Conservation (phyloP, 345 rosid species). For the rapeseed (Brassica napus) region Da-Ae NC_063451.1:52001-52500, state of each 20-base stretch:
- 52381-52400: slow-evolving; percentile 55
- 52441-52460: slow-evolving; percentile 46
- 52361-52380: slow-evolving; percentile 69
- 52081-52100: too few species aligned
- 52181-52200: slow-evolving; percentile 70
- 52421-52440: slow-evolving; percentile 79
- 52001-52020: too few species aligned
- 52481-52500: neutral
- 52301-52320: slow-evolving; percentile 49
- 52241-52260: slow-evolving; percentile 52
- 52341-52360: slow-evolving; percentile 64
- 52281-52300: slow-evolving; percentile 49
- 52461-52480: slow-evolving; percentile 35
- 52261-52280: slow-evolving; percentile 49
- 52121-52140: slow-evolving; percentile 58
- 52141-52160: slow-evolving; percentile 54
- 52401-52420: slow-evolving; percentile 85
- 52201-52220: slow-evolving; percentile 63
- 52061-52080: too few species aligned
- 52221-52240: slow-evolving; percentile 77
- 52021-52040: too few species aligned
- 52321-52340: slow-evolving; percentile 62
- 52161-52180: slow-evolving; percentile 69
- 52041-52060: too few species aligned
- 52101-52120: too few species aligned